These are phyloP conservation scores for Corrigiola litoralis DNA, from an alignment of 179 eudicot genomes.

Conservation along the genomic window DNA sequence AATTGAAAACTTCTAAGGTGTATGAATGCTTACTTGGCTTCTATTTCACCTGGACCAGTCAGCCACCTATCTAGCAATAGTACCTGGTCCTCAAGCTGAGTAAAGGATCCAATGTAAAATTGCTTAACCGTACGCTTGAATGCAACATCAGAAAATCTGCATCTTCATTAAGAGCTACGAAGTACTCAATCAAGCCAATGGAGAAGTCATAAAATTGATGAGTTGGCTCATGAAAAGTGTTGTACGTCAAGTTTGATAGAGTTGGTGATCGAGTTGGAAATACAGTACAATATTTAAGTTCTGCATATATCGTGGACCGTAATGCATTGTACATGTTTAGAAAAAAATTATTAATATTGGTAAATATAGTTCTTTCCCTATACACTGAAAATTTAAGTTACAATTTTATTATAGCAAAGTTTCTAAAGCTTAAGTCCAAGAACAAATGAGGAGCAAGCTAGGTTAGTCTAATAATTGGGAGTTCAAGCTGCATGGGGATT, in stretches of 20 bases:
- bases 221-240: constrained; percentile 2
- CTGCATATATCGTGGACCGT: no score
- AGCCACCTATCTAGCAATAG: not conserved
- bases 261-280: not conserved
- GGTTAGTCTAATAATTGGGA: no score
- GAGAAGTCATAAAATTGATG: not conserved
- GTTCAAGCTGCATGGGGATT: no score
- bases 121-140: constrained; percentile 8
- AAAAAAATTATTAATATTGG: no score
- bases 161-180: not conserved
- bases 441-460: no score
- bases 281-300: not conserved
- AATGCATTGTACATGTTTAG: no score
- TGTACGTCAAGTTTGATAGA: not conserved
- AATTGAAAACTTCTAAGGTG: constrained; percentile 17
- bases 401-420: no score
- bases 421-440: no score
- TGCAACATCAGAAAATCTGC: not conserved
- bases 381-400: no score
- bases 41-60: constrained; percentile 18
- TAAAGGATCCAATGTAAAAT: constrained; percentile 22
- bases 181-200: not conserved
- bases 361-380: no score
- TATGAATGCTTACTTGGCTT: not conserved
- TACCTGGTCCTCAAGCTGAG: not conserved